Conservation (phyloP, 305 asterid genomes). For the Rubia tinctorum region DNA sequence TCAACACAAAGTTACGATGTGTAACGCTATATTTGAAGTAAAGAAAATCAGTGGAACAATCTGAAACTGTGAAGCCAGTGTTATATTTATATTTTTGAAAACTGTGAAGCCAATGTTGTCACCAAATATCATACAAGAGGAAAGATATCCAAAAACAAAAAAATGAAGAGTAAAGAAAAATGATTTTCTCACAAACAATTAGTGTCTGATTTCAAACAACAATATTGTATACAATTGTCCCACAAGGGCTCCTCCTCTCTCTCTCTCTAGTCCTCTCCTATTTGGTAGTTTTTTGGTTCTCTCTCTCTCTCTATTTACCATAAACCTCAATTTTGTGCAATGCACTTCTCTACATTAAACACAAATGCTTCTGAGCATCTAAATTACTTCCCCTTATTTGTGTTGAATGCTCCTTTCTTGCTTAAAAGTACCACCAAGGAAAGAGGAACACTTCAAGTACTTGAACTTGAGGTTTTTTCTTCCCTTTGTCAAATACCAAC, state of each 20-base stretch:
- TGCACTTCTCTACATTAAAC: conserved; percentile 24
- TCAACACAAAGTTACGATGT: too few species aligned
- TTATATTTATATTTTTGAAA: too few species aligned
- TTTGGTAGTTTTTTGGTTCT: conserved; percentile 7
- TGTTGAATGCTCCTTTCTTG: conserved; percentile 9
- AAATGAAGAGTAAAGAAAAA: conserved; percentile 17
- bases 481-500: conserved; percentile 8
- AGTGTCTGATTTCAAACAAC: conserved; percentile 14
- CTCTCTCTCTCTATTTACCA: conserved; percentile 20
- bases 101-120: too few species aligned
- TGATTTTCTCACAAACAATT: conserved; percentile 20
- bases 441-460: conserved; percentile 13
- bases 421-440: background rate
- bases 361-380: conserved; percentile 20
- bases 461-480: background rate
- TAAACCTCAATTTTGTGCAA: conserved; percentile 16
- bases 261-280: conserved; percentile 14
- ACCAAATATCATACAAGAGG: conserved; percentile 12
- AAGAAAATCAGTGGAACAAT: conserved; percentile 18
- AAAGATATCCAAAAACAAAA: conserved; percentile 12
- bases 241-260: conserved; percentile 6
- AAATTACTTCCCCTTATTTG: conserved; percentile 23
- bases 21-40: too few species aligned
- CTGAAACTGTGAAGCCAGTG: conserved; percentile 23
- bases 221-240: conserved; percentile 10